phyloP scores from a whole-genome alignment of 495 filamentous ascomycete species.

The Xylaria grammica region DNA sequence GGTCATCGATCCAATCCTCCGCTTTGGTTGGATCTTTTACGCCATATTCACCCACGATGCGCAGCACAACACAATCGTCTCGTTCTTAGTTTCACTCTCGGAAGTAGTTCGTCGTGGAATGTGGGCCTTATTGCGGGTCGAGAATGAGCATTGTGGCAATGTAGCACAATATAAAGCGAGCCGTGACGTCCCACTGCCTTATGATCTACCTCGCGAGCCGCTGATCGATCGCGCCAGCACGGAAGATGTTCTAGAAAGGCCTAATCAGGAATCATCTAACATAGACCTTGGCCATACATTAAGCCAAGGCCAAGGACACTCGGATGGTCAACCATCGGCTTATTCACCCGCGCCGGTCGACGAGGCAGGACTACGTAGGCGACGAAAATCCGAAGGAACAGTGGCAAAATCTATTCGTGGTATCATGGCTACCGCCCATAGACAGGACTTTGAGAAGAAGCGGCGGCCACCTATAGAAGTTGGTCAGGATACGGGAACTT shows the following conservation, averaged over 20 bases:
- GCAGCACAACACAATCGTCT: conserved; percentile 79
- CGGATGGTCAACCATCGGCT: conserved; percentile 16
- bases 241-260: conserved; percentile 26
- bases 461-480: conserved; percentile 46
- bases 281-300: conserved; percentile 22
- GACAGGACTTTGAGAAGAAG: conserved; percentile 85
- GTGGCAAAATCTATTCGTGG: conserved; percentile 58
- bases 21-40: conserved; percentile 96
- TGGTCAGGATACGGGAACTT: conserved; percentile 3
- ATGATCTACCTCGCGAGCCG: conserved; percentile 55
- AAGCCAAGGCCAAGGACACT: conserved; percentile 24
- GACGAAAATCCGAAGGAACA: conserved; percentile 32
- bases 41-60: conserved; percentile 76
- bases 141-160: conserved; percentile 94
- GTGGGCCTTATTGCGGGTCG: conserved; percentile 91
- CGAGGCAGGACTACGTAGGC: conserved; percentile 45
- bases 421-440: conserved; percentile 75
- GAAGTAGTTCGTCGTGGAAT: conserved; percentile 84
- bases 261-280: not conserved
- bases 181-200: conserved; percentile 81
- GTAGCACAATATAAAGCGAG: conserved; percentile 83
- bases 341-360: conserved; percentile 36
- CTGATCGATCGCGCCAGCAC: conserved; percentile 37
- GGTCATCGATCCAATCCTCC: conserved; percentile 81
- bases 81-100: conserved; percentile 74